Evolutionary conservation across 345 rosid species (phyloP).

Genomic region (Hibiscus trionum): DNA sequence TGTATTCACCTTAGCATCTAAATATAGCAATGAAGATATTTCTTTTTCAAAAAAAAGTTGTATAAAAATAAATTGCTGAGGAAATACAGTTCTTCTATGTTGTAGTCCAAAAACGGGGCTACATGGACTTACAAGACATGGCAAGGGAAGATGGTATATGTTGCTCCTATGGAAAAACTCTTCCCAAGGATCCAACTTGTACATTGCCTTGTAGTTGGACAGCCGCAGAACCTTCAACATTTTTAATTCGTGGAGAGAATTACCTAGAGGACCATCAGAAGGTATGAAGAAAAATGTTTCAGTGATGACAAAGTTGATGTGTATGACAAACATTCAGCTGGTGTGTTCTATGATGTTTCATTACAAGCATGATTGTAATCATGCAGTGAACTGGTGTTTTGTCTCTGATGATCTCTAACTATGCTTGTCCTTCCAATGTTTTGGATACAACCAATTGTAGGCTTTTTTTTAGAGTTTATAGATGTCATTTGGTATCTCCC

Average conservation of each 20-base stretch:
- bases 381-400: background rate
- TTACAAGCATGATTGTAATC: background rate
- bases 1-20: background rate
- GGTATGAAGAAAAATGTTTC: constrained; percentile 31
- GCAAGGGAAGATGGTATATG: constrained; percentile 44
- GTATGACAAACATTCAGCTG: background rate
- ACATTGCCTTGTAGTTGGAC: constrained; percentile 70
- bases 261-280: constrained; percentile 75
- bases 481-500: background rate
- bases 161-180: constrained; percentile 76
- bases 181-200: constrained; percentile 64
- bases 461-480: background rate
- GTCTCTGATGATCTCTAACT: constrained; percentile 1
- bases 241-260: constrained; percentile 76
- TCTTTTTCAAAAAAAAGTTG: background rate
- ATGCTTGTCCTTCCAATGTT: background rate
- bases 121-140: constrained; percentile 74
- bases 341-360: background rate
- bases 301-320: constrained; percentile 3
- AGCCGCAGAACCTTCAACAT: constrained; percentile 66
- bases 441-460: background rate
- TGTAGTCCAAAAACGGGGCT: constrained; percentile 87
- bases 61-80: background rate
- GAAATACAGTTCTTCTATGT: constrained; percentile 8
- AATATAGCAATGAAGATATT: background rate